Conservation (phyloP, 371 early-diverging fungal genomes). For the Catenaria anguillulae region DNA sequence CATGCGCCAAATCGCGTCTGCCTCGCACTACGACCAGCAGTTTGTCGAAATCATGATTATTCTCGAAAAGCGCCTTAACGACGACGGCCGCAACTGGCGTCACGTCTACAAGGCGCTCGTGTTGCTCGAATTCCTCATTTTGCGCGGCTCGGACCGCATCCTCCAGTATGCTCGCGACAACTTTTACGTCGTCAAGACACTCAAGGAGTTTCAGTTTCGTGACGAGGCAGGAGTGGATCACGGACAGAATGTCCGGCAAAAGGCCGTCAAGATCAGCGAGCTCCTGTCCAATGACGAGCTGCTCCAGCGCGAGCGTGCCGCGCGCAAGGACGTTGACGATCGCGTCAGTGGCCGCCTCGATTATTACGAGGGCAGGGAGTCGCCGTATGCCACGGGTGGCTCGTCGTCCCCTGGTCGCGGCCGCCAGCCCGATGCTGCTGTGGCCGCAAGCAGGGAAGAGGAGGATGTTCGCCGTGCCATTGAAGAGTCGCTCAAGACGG, state of each 20-base stretch:
- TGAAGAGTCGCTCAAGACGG: slow-evolving; percentile 30
- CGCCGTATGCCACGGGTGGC: slow-evolving; percentile 14
- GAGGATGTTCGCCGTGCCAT: slow-evolving; percentile 29
- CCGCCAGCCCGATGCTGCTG: slow-evolving; percentile 7
- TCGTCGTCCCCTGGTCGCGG: slow-evolving; percentile 9
- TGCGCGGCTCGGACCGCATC: slow-evolving; percentile 73
- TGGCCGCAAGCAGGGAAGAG: slow-evolving; percentile 21
- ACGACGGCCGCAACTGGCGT: slow-evolving; percentile 94
- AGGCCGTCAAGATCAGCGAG: slow-evolving; percentile 75
- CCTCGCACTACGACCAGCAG: slow-evolving; percentile 48
- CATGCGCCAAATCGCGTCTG: slow-evolving; percentile 78
- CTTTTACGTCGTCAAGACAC: slow-evolving; percentile 77
- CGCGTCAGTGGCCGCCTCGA: slow-evolving; percentile 29
- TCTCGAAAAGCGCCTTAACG: slow-evolving; percentile 88
- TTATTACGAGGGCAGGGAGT: neutral
- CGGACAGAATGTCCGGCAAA: slow-evolving; percentile 58
- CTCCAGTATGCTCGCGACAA: slow-evolving; percentile 78
- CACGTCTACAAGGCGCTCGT: slow-evolving; percentile 82
- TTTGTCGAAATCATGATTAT: slow-evolving; percentile 70
- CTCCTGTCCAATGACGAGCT: slow-evolving; percentile 58
- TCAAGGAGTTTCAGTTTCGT: slow-evolving; percentile 86
- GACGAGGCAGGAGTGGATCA: slow-evolving; percentile 40
- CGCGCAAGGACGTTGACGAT: slow-evolving; percentile 42
- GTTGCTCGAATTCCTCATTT: slow-evolving; percentile 54
- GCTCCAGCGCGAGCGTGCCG: slow-evolving; percentile 30